These are phyloP conservation scores for Nosema muscidifuracis DNA, from an alignment of 371 early-diverging fungal genomes.

Conservation along the genomic window DNA sequence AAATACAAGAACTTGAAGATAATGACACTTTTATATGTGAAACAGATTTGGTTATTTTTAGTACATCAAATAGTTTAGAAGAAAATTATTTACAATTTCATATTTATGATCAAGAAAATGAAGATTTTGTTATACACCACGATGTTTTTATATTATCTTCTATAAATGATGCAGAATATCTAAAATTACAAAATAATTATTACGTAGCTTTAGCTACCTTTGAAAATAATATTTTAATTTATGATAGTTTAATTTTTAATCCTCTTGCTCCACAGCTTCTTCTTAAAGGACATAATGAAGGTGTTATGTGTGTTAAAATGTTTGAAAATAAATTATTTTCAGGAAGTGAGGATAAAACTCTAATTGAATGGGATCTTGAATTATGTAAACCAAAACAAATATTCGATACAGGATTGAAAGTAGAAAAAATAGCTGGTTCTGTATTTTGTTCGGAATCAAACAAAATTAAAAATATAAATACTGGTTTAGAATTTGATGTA, in stretches of 20 bases:
- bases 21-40: conserved; percentile 32
- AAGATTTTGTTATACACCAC: conserved; percentile 42
- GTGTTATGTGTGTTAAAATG: conserved; percentile 8
- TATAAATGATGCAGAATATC: conserved; percentile 30
- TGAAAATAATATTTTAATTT: conserved; percentile 40
- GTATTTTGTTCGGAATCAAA: conserved; percentile 1
- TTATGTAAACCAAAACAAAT: background rate
- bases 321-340: conserved; percentile 15
- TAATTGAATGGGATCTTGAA: conserved; percentile 53
- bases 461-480: background rate
- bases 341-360: conserved; percentile 26
- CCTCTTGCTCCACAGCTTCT: conserved; percentile 37
- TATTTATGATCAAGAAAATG: conserved; percentile 24
- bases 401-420: background rate
- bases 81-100: conserved; percentile 25
- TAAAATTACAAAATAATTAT: background rate
- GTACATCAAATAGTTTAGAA: conserved; percentile 44
- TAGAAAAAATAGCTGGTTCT: conserved; percentile 8
- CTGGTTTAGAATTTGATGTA: background rate
- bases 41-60: conserved; percentile 36
- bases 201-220: conserved; percentile 48
- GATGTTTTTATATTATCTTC: conserved; percentile 41
- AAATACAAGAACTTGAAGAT: conserved; percentile 8
- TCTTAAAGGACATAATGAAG: conserved; percentile 41
- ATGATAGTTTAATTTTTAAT: conserved; percentile 39